phyloP scores from a whole-genome alignment of 306 rosid species.

The Glycine latifolia region DNA sequence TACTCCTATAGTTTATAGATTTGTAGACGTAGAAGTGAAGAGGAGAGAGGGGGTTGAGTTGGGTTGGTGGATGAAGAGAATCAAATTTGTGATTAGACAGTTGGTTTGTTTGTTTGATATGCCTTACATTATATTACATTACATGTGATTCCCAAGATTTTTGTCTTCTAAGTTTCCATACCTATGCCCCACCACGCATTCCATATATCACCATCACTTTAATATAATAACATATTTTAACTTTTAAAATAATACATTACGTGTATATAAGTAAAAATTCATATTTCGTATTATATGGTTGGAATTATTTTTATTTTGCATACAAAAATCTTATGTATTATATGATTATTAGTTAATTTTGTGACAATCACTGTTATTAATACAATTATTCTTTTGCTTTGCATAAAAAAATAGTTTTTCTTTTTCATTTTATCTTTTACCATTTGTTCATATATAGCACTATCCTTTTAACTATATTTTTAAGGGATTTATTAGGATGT shows the following conservation, averaged over 20 bases:
- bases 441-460: background rate
- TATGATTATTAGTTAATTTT: background rate
- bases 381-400: no score
- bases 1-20: background rate
- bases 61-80: conserved; percentile 48
- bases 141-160: conserved; percentile 58
- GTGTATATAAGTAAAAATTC: background rate
- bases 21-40: conserved; percentile 5
- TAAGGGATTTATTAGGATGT: background rate
- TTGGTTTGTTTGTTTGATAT: conserved; percentile 51
- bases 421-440: background rate
- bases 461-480: background rate
- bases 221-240: background rate
- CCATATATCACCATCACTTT: conserved; percentile 37
- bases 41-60: background rate
- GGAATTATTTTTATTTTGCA: background rate
- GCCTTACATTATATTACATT: conserved; percentile 45
- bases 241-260: no score
- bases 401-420: no score
- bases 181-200: conserved; percentile 49
- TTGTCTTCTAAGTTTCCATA: conserved; percentile 48
- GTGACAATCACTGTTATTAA: no score
- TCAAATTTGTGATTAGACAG: conserved; percentile 46
- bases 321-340: background rate
- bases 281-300: background rate